Evolutionary conservation across 2,329 filamentous ascomycete species (phyloP), one percentile per base, ranked within the genome.

Genomic region (Anisogramma anomala): DNA sequence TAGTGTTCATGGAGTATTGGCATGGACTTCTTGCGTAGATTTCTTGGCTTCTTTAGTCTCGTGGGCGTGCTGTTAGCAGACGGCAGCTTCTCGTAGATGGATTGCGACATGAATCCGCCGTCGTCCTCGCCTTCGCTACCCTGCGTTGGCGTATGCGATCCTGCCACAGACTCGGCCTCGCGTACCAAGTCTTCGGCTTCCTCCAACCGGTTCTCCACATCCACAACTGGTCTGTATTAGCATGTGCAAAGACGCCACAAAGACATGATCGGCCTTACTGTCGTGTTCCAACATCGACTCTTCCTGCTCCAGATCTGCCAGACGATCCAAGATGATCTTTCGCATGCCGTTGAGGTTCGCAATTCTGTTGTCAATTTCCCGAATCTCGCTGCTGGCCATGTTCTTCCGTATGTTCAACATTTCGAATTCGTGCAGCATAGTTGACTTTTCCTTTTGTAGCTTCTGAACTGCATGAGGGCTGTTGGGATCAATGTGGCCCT

Each of bases 361-460:
- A 49, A 98, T 89, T 63, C 96, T 98, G 64, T 83, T 88, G 63
- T 98, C 91, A 47, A 98, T 94, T 56, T 98, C 91, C 46, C 79
- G 78, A 45, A 98, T 96, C 61, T 98, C 91, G 48, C 85, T 84
- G 54, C 86, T 91, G 52, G 88, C 89, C 89, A 98, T 95, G 56
- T 91, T 94, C 63, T 98, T 98, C 45, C 91, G 77, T 48, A 96
- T 78, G 3, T 82, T 75, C 65, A 96, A 78, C 76, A 95, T 84
- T 56, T 96, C 87, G 51, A 98, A 68, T 50, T 85, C 77, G 59
- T 93, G 87, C 65, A 82, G 80, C 65, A 95, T 72, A 40, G 74
- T 69, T 32, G 82, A 74, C 59, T 84, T 84, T 51, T 94, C 86
- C 57, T 81, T 84, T 60, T 83, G 85, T 50, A 96, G 63, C 51